A percentile compares a stretch with the other conserved stretches of the same genome.
Evolutionary conservation across 2,329 filamentous ascomycete genomes (phyloP).

Genomic region (Dothistroma septosporum): DNA sequence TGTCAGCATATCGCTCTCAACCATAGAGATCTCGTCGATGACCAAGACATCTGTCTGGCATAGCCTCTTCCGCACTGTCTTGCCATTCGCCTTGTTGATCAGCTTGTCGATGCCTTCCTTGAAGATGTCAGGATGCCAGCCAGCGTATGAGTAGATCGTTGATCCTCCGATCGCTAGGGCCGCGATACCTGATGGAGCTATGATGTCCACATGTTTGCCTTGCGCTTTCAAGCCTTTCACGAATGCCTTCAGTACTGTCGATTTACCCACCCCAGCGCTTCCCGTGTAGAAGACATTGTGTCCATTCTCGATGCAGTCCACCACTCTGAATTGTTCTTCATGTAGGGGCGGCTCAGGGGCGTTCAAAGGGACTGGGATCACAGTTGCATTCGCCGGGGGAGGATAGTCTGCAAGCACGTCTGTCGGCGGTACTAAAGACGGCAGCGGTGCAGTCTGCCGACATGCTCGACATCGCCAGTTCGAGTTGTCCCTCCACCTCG

Average conservation of each 20-base stretch:
- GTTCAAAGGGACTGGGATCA: background rate
- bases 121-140: slow-evolving; percentile 49
- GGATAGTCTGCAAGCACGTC: background rate
- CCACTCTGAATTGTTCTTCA: slow-evolving; percentile 13
- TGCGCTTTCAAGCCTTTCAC: slow-evolving; percentile 36
- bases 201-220: slow-evolving; percentile 44
- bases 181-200: slow-evolving; percentile 58
- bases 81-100: slow-evolving; percentile 28
- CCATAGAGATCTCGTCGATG: slow-evolving; percentile 65
- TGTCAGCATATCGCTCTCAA: slow-evolving; percentile 53
- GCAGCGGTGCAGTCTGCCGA: background rate
- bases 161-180: slow-evolving; percentile 54
- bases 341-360: background rate
- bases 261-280: slow-evolving; percentile 59
- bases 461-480: background rate
- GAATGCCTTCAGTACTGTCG: slow-evolving; percentile 51
- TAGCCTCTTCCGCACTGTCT: slow-evolving; percentile 33
- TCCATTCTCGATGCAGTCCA: slow-evolving; percentile 38
- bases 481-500: slow-evolving; percentile 1
- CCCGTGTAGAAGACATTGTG: slow-evolving; percentile 62
- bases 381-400: background rate
- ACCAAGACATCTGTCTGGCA: slow-evolving; percentile 52
- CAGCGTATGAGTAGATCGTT: slow-evolving; percentile 56
- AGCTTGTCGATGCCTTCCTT: slow-evolving; percentile 37
- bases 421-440: background rate